A percentile compares a stretch with the other conserved stretches of the same genome.
phyloP scores from a whole-genome alignment of 1,284 basidiomycete genomes.

The Athelia sp. region DNA sequence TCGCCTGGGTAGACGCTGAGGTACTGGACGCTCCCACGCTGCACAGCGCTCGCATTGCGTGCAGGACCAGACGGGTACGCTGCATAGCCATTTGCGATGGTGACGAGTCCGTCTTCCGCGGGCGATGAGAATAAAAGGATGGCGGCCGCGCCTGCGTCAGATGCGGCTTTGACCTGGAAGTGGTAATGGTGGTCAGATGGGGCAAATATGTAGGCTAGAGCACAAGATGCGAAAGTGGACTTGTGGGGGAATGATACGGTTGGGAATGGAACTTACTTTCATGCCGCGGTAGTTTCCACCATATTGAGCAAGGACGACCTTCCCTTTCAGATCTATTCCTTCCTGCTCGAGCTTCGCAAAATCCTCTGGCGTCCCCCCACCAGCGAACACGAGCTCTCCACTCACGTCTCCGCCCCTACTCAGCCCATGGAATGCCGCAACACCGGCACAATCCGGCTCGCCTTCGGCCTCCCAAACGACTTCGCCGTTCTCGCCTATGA shows the following conservation, averaged over 20 bases:
- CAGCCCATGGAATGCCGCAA: constrained; percentile 69
- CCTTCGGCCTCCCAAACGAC: constrained; percentile 69
- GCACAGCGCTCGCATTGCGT: constrained; percentile 77
- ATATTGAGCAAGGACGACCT: constrained; percentile 84
- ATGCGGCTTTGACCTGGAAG: constrained; percentile 68
- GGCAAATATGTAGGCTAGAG: neutral
- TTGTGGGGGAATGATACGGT: neutral
- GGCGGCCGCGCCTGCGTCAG: constrained; percentile 77
- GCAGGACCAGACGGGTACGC: constrained; percentile 87
- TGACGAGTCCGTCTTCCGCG: constrained; percentile 83
- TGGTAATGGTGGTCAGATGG: neutral
- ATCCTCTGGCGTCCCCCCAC: constrained; percentile 78
- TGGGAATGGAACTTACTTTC: constrained; percentile 46
- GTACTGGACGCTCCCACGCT: constrained; percentile 87
- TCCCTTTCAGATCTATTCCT: constrained; percentile 74
- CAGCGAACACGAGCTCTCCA: constrained; percentile 76
- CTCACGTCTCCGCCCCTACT: constrained; percentile 60
- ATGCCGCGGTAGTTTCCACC: constrained; percentile 82
- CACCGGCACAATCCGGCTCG: constrained; percentile 45
- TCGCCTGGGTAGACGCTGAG: constrained; percentile 80
- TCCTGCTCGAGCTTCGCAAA: constrained; percentile 51
- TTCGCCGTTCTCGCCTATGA: constrained; percentile 51
- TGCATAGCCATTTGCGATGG: constrained; percentile 70
- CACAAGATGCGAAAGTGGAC: neutral
- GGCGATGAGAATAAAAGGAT: constrained; percentile 86